These are phyloP conservation scores for Isatis tinctoria DNA, from an alignment of 345 rosid genomes.

Conservation along the genomic window DNA sequence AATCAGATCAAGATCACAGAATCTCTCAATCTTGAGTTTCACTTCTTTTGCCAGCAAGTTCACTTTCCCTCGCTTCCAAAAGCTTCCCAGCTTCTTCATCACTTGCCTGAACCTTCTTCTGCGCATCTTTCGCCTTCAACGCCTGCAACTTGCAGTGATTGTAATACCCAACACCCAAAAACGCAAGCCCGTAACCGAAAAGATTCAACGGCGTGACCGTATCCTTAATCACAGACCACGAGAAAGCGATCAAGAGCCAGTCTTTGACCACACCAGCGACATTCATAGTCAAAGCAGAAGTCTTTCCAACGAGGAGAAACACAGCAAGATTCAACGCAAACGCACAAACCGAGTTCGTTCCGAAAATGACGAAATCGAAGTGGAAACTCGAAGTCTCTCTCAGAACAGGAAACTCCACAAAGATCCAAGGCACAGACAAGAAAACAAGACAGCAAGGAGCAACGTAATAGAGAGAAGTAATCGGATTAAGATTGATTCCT, in stretches of 20 bases:
- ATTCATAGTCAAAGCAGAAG: slow-evolving; percentile 96
- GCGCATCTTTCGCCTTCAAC: slow-evolving; percentile 77
- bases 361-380: slow-evolving; percentile 77
- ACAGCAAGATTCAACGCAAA: slow-evolving; percentile 93
- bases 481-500: slow-evolving; percentile 80
- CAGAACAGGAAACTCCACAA: slow-evolving; percentile 73
- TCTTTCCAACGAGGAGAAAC: slow-evolving; percentile 92
- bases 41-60: slow-evolving; percentile 47
- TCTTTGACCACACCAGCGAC: slow-evolving; percentile 98
- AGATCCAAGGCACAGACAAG: slow-evolving; percentile 81
- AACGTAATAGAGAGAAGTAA: slow-evolving; percentile 78
- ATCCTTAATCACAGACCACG: slow-evolving; percentile 96
- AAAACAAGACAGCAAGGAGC: slow-evolving; percentile 88
- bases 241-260: slow-evolving; percentile 91
- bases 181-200: slow-evolving; percentile 83
- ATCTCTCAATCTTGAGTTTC: slow-evolving; percentile 51
- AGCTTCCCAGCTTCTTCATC: slow-evolving; percentile 83
- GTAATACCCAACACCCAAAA: slow-evolving; percentile 87
- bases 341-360: slow-evolving; percentile 85
- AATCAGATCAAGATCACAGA: neutral
- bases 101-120: slow-evolving; percentile 66
- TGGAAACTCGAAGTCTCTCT: slow-evolving; percentile 78
- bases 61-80: slow-evolving; percentile 72
- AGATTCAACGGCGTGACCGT: slow-evolving; percentile 81
- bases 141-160: slow-evolving; percentile 90